A percentile compares a stretch with the other conserved stretches of the same genome.
phyloP scores from a whole-genome alignment of 2,329 filamentous ascomycete species.

The Sporothrix globosa region DNA sequence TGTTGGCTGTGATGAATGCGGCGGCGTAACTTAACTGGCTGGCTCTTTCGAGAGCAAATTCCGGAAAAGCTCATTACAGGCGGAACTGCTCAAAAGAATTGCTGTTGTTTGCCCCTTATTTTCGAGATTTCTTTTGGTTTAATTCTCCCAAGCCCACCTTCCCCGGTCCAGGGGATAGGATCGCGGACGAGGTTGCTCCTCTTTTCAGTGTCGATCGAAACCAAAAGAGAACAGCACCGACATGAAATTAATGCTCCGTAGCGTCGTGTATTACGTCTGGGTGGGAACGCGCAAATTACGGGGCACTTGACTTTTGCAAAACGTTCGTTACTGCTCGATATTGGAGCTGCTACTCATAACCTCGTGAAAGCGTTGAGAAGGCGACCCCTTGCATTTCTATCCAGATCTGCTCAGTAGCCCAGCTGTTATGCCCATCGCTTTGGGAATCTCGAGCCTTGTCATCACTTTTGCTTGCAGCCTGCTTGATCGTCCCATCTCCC shows the following conservation, averaged over 20 bases:
- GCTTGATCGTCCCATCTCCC: background rate
- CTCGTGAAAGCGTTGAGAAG: constrained; percentile 21
- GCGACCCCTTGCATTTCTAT: background rate
- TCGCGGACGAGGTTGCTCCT: background rate
- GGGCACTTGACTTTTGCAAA: background rate
- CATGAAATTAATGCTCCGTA: constrained; percentile 24
- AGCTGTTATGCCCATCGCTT: background rate
- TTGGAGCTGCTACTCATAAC: background rate
- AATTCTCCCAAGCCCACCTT: background rate
- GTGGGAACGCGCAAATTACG: constrained; percentile 15
- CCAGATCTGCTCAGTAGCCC: background rate
- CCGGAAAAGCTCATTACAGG: constrained; percentile 21
- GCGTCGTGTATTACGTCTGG: constrained; percentile 8
- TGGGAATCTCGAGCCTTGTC: background rate
- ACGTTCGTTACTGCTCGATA: no score
- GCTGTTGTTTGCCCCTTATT: background rate
- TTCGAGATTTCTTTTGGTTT: background rate
- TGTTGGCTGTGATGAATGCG: background rate
- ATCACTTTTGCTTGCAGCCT: constrained; percentile 16
- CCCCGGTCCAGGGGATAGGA: background rate
- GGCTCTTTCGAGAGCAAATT: constrained; percentile 12
- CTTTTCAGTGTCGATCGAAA: constrained; percentile 17
- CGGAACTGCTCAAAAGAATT: background rate
- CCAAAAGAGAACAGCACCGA: constrained; percentile 25
- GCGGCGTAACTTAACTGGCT: background rate